These are phyloP conservation scores for Artomyces pyxidatus DNA, from an alignment of 768 basidiomycete genomes.

Conservation along the genomic window DNA sequence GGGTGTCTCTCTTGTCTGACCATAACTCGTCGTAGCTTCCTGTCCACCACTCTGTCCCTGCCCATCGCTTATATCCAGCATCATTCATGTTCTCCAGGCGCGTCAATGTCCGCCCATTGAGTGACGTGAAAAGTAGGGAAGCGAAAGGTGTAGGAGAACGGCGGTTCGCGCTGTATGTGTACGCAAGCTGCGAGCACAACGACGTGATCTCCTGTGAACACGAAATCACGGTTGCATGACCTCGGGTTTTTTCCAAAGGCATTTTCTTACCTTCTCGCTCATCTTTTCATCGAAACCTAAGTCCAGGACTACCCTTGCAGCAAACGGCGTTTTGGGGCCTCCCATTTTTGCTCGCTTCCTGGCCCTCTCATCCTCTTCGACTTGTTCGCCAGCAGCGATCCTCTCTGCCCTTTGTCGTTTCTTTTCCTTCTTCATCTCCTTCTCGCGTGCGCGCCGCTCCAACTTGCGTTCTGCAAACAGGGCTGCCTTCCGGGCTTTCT, in stretches of 20 bases:
- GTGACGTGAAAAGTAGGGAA: conserved; percentile 71
- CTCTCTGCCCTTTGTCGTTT: conserved; percentile 51
- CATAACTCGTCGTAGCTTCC: conserved; percentile 68
- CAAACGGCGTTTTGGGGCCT: conserved; percentile 23
- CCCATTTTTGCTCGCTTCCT: conserved; percentile 19
- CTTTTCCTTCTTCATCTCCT: conserved; percentile 68
- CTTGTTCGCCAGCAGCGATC: conserved; percentile 57
- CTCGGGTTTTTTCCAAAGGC: too few species aligned
- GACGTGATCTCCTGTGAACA: conserved; percentile 76
- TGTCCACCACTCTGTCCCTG: conserved; percentile 75
- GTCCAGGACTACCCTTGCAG: conserved; percentile 73
- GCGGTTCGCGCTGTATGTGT: conserved; percentile 84
- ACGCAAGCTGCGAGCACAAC: conserved; percentile 84
- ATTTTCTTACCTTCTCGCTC: conserved; percentile 87
- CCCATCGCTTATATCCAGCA: conserved; percentile 73
- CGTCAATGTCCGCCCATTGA: conserved; percentile 60
- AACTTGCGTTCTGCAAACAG: conserved; percentile 58
- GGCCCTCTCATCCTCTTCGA: conserved; percentile 33
- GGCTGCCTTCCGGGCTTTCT: conserved; percentile 66
- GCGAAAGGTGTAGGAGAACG: conserved; percentile 59
- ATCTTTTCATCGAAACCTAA: conserved; percentile 90
- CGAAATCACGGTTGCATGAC: background rate
- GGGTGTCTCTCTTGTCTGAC: conserved; percentile 23
- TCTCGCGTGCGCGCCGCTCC: conserved; percentile 71
- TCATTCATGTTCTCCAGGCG: conserved; percentile 59